phyloP scores from a whole-genome alignment of 2,329 filamentous ascomycete genomes.

The Talaromyces islandicus region DNA sequence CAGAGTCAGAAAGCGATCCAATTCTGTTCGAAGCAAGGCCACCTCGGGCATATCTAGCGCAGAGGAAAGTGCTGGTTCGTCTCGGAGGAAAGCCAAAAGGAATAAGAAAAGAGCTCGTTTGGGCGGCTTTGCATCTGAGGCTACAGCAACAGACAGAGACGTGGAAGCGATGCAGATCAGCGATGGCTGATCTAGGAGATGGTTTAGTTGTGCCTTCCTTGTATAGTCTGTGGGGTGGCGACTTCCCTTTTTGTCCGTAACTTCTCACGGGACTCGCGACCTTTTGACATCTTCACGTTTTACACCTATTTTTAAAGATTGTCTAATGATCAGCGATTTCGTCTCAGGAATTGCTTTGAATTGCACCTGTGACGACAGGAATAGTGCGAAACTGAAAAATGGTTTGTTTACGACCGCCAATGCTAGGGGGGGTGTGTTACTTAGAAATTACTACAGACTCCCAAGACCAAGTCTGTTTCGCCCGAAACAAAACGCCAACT shows the following conservation, averaged over 20 bases:
- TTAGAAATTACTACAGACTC: slow-evolving; percentile 23
- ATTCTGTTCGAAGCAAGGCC: slow-evolving; percentile 1
- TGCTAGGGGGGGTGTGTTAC: neutral
- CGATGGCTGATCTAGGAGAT: neutral
- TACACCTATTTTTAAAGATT: neutral
- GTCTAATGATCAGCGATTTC: neutral
- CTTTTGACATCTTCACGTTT: neutral
- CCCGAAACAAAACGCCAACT: slow-evolving; percentile 53
- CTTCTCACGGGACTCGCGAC: neutral
- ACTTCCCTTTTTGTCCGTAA: neutral
- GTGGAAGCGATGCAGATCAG: neutral
- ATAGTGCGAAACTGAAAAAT: neutral
- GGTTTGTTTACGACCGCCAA: neutral
- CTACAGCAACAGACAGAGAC: neutral
- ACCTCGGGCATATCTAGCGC: slow-evolving; percentile 13
- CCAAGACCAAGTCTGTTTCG: slow-evolving; percentile 46
- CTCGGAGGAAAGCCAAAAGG: neutral
- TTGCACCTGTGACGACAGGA: neutral
- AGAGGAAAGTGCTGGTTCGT: slow-evolving; percentile 13
- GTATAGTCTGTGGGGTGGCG: neutral
- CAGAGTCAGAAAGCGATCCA: slow-evolving; percentile 3
- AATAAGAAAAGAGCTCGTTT: slow-evolving; percentile 1
- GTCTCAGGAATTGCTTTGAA: neutral
- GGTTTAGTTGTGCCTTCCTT: neutral
- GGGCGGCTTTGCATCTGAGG: neutral